Percentiles rank a stretch among this genome's conserved stretches.
Evolutionary conservation across 2,329 filamentous ascomycete species (phyloP).

Genomic region (Sclerotinia borealis): DNA sequence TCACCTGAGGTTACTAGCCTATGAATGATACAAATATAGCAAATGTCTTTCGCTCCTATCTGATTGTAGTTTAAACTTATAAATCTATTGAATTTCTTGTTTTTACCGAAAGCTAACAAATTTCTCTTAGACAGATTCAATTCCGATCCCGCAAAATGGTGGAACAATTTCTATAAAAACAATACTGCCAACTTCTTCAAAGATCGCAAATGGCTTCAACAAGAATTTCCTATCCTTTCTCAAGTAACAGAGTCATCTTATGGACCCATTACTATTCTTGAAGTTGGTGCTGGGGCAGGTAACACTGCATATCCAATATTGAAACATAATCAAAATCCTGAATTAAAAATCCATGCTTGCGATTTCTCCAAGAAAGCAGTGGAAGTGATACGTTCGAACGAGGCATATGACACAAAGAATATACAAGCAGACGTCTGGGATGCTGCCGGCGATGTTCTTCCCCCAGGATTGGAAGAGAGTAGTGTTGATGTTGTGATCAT

Average conservation of each 20-base stretch:
- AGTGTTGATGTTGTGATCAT: conserved; percentile 87
- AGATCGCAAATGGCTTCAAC: conserved; percentile 91
- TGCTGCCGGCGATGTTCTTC: conserved; percentile 64
- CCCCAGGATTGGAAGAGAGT: conserved; percentile 68
- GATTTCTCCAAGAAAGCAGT: conserved; percentile 96
- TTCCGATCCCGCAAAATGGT: conserved; percentile 85
- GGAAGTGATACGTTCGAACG: conserved; percentile 79
- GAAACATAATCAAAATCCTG: conserved; percentile 73
- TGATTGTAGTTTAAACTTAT: conserved; percentile 39
- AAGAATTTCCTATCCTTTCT: conserved; percentile 88
- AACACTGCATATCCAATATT: conserved; percentile 95
- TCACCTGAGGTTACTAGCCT: conserved; percentile 54
- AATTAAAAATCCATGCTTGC: conserved; percentile 82
- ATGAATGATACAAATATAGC: conserved; percentile 53
- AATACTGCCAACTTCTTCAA: conserved; percentile 99
- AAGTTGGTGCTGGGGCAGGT: conserved; percentile 91
- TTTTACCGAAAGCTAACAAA: conserved; percentile 36
- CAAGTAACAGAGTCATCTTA: conserved; percentile 66
- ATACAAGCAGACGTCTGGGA: conserved; percentile 97
- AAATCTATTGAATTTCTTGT: conserved; percentile 11
- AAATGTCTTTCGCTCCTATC: conserved; percentile 70
- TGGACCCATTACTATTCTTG: conserved; percentile 66
- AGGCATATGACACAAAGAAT: conserved; percentile 62
- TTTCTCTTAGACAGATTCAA: conserved; percentile 68
- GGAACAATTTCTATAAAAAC: conserved; percentile 98